Percentiles rank a stretch among this genome's conserved stretches.
phyloP scores from a whole-genome alignment of 768 basidiomycete species.

The Russula sp. region DNA sequence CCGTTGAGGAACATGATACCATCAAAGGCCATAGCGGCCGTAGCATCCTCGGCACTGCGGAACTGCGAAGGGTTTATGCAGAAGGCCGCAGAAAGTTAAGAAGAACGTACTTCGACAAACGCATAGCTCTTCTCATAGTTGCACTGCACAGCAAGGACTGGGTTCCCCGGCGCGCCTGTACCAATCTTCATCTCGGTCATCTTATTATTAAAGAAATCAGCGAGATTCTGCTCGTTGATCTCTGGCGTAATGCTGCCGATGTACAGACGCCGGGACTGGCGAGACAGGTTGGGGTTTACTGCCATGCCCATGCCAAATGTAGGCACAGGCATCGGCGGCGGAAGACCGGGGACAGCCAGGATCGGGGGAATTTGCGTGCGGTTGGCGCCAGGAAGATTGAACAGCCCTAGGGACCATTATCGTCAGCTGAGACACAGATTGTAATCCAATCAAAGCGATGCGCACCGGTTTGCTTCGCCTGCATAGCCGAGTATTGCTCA shows the following conservation, averaged over 20 bases:
- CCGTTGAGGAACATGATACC: slow-evolving; percentile 93
- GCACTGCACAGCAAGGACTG: slow-evolving; percentile 89
- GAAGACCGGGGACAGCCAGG: slow-evolving; percentile 70
- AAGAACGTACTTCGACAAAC: slow-evolving; percentile 77
- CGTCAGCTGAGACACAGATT: neutral
- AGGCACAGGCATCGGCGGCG: slow-evolving; percentile 76
- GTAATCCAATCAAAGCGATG: neutral
- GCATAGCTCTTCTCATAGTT: slow-evolving; percentile 99
- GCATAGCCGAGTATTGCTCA: slow-evolving; percentile 89
- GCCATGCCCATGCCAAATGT: slow-evolving; percentile 84
- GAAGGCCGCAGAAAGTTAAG: slow-evolving; percentile 13
- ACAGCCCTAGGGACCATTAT: slow-evolving; percentile 55
- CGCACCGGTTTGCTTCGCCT: slow-evolving; percentile 96
- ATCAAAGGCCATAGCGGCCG: slow-evolving; percentile 94
- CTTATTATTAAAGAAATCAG: slow-evolving; percentile 92
- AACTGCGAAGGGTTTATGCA: slow-evolving; percentile 47
- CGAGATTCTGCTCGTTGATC: slow-evolving; percentile 87
- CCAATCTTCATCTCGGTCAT: slow-evolving; percentile 91
- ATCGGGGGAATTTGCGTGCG: slow-evolving; percentile 82
- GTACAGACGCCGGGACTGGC: slow-evolving; percentile 92
- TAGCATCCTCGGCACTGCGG: slow-evolving; percentile 94
- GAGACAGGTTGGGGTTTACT: slow-evolving; percentile 80
- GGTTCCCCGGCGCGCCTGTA: slow-evolving; percentile 77
- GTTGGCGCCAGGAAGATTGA: slow-evolving; percentile 94
- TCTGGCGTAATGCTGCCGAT: slow-evolving; percentile 95